Conservation (phyloP, 1,284 basidiomycete species). For the Naganishia cerealis region DNA sequence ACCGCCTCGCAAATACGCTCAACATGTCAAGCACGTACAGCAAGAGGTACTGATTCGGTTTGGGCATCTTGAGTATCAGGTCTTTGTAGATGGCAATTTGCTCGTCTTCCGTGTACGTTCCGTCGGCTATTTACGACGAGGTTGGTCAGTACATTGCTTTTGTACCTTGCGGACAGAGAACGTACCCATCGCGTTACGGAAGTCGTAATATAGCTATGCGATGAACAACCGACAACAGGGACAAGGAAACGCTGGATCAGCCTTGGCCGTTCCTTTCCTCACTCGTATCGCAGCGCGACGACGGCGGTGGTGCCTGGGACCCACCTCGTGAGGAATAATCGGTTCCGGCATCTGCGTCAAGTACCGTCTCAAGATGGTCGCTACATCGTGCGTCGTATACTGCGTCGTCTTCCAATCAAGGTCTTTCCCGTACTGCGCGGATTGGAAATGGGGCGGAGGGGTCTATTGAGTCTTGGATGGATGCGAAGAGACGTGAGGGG, state of each 20-base stretch:
- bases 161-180: background rate
- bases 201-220: slow-evolving; percentile 30
- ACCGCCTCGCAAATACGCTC: slow-evolving; percentile 87
- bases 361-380: slow-evolving; percentile 91
- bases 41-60: slow-evolving; percentile 86
- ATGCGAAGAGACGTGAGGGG: background rate
- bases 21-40: slow-evolving; percentile 94
- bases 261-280: background rate
- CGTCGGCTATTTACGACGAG: slow-evolving; percentile 58
- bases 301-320: slow-evolving; percentile 45
- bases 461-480: background rate
- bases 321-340: slow-evolving; percentile 63
- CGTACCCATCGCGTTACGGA: slow-evolving; percentile 25
- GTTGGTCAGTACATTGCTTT: background rate
- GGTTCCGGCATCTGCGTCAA: slow-evolving; percentile 83
- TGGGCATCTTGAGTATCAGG: slow-evolving; percentile 80
- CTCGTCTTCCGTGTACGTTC: slow-evolving; percentile 61
- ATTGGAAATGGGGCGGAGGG: background rate
- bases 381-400: slow-evolving; percentile 92
- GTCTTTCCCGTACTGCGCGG: slow-evolving; percentile 78
- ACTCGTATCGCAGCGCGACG: background rate
- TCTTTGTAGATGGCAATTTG: slow-evolving; percentile 74
- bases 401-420: slow-evolving; percentile 82
- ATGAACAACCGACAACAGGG: background rate
- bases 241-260: background rate